Evolutionary conservation across 331 rosid species (phyloP), one percentile per base, ranked within the genome.

Genomic region (Pyrus hybrid): DNA sequence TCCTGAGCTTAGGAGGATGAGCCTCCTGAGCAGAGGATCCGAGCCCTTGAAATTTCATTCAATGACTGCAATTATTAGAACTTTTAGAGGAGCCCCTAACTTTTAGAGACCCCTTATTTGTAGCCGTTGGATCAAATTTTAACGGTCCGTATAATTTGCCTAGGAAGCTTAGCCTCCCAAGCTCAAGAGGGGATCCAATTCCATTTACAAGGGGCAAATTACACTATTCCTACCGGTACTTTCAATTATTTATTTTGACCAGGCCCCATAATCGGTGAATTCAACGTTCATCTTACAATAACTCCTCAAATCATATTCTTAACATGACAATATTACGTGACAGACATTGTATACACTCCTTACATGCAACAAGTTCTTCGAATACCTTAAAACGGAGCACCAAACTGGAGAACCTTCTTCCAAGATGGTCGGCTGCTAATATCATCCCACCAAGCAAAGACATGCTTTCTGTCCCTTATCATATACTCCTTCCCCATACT

Each of bases 361-460:
- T 37, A 37, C 43, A 23, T 61, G n/a, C 66, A 61, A 61, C 28
- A 61, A 5, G 14, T 61, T 25, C 33, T 25, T 61, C 18, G 0
- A 3, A 13, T 61, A 25, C n/a, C n/a, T 61, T 61, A 61, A 26
- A 61, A 61, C 17, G 66, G 66, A 1, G 33, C 66, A 23, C 71
- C 71, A 21, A 67, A 43, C 32, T 67, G 5, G 54, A 41, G 71
- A 9, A 67, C 71, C 23, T 67, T 67, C 32, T 67, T 67, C 71
- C 71, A 67, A 3, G 71, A 67, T 21, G 32, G 13, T 23, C 56
- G 3, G 71, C 20, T 22, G 71, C 71, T 41, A 43, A 67, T 67
- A 35, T 67, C 32, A 41, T 67, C 54, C 71, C 71, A 37, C 71
- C 71, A 67, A 21, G 71, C 71, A n/a, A 21, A 37, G 56, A 67